Conservation (phyloP, 495 filamentous ascomycete species). For the Hyaloscypha bicolor region DNA sequence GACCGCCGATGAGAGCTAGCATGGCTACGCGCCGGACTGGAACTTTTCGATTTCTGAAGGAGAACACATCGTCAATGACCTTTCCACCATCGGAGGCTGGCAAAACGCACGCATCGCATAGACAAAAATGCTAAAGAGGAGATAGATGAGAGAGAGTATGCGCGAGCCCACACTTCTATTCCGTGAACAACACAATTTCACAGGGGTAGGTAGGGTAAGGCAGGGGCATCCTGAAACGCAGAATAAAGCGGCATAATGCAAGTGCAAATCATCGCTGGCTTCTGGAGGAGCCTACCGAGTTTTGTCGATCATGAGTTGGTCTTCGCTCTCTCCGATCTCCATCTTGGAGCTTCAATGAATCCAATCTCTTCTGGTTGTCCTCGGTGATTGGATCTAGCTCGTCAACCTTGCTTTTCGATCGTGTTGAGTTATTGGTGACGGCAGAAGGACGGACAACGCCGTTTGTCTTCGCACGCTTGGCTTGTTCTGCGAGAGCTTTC, state of each 20-base stretch:
- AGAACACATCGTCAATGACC: conserved; percentile 21
- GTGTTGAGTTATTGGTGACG: conserved; percentile 38
- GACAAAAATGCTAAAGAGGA: conserved; percentile 18
- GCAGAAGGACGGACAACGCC: conserved; percentile 36
- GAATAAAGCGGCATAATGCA: conserved; percentile 32
- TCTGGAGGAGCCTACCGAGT: conserved; percentile 38
- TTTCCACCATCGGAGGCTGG: neutral
- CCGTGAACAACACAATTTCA: conserved; percentile 25
- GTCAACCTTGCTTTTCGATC: conserved; percentile 60
- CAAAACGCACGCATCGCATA: conserved; percentile 21
- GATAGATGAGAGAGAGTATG: conserved; percentile 22
- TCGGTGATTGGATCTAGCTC: conserved; percentile 60
- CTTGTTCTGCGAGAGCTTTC: conserved; percentile 81
- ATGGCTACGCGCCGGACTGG: conserved; percentile 7
- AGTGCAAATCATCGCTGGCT: conserved; percentile 36
- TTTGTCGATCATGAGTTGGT: conserved; percentile 50
- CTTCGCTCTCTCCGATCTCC: conserved; percentile 34
- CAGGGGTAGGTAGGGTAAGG: conserved; percentile 1
- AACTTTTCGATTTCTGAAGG: conserved; percentile 24
- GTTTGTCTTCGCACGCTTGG: conserved; percentile 58
- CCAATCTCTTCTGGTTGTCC: conserved; percentile 81
- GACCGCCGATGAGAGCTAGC: conserved; percentile 15
- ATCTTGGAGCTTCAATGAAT: conserved; percentile 76
- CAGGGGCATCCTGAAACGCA: conserved; percentile 27
- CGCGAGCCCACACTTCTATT: conserved; percentile 31